These are phyloP conservation scores for Cystobasidium slooffiae DNA, from an alignment of 1,284 basidiomycete species.

Conservation along the genomic window DNA sequence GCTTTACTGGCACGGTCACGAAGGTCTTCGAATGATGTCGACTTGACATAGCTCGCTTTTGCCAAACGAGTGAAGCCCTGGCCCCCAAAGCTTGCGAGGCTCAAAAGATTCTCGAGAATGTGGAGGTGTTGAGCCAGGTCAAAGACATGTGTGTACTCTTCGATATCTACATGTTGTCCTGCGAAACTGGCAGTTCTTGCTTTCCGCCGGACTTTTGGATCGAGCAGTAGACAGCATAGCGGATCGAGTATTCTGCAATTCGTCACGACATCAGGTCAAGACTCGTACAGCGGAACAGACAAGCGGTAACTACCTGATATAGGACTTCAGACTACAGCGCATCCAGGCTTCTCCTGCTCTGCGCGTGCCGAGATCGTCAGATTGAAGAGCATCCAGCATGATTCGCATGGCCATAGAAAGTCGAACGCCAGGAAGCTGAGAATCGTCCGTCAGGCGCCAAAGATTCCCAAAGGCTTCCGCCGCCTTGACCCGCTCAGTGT, in stretches of 20 bases:
- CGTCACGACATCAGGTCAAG: conserved; percentile 5
- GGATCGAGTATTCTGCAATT: conserved; percentile 77
- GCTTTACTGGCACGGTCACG: conserved; percentile 63
- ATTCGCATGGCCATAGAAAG: conserved; percentile 85
- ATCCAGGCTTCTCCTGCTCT: conserved; percentile 92
- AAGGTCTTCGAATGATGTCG: conserved; percentile 65
- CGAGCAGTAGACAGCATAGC: conserved; percentile 75
- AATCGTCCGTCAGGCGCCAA: conserved; percentile 83
- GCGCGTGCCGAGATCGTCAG: conserved; percentile 71
- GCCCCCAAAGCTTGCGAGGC: conserved; percentile 82
- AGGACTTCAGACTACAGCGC: conserved; percentile 87
- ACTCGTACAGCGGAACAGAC: not conserved
- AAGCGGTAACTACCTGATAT: conserved; percentile 68
- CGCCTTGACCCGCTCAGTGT: conserved; percentile 57
- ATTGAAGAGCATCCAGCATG: conserved; percentile 79
- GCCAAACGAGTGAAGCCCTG: conserved; percentile 78
- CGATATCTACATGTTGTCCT: conserved; percentile 69
- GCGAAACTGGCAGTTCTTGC: conserved; percentile 64
- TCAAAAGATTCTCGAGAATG: conserved; percentile 74
- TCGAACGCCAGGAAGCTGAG: conserved; percentile 73
- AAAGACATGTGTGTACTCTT: conserved; percentile 72
- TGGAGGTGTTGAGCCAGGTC: conserved; percentile 72
- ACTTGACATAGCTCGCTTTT: conserved; percentile 65
- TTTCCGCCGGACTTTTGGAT: conserved; percentile 67
- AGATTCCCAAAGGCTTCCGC: conserved; percentile 89